Conservation (phyloP, 192 early-diverging fungal genomes). For the Blastocladiella britannica region DNA sequence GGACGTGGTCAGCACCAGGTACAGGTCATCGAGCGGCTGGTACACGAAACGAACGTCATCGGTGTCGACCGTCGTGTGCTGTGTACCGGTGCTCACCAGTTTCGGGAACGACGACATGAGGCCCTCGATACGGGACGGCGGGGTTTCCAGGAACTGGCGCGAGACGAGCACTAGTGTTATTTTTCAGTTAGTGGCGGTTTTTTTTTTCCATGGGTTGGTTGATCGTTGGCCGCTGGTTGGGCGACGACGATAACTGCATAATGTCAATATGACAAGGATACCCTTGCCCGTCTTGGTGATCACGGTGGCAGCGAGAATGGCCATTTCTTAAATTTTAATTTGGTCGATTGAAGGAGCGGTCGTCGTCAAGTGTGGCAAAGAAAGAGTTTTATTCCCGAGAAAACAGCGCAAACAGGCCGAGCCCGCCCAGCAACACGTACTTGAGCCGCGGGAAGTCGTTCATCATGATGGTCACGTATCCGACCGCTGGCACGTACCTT, state of each 20-base stretch:
- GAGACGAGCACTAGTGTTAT: constrained; percentile 52
- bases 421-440: constrained; percentile 46
- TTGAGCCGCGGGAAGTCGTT: constrained; percentile 94
- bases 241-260: too few relatives aligned
- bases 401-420: constrained; percentile 51
- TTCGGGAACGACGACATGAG: constrained; percentile 92
- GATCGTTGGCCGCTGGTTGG: too few relatives aligned
- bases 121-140: constrained; percentile 87
- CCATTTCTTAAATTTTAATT: too few relatives aligned
- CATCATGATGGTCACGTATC: constrained; percentile 89
- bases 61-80: constrained; percentile 94
- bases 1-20: constrained; percentile 76
- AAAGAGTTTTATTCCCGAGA: constrained; percentile 48
- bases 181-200: too few relatives aligned
- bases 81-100: constrained; percentile 67
- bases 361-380: too few relatives aligned
- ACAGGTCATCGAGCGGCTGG: constrained; percentile 90
- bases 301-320: background rate
- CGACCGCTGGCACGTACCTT: constrained; percentile 71
- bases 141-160: constrained; percentile 95
- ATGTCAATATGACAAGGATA: too few relatives aligned
- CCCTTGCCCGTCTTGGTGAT: background rate
- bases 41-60: constrained; percentile 95
- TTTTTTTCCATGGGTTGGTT: too few relatives aligned
- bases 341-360: too few relatives aligned